Evolutionary conservation across 73 alveolate species (phyloP).

Genomic region (Halteria grandinella): DNA sequence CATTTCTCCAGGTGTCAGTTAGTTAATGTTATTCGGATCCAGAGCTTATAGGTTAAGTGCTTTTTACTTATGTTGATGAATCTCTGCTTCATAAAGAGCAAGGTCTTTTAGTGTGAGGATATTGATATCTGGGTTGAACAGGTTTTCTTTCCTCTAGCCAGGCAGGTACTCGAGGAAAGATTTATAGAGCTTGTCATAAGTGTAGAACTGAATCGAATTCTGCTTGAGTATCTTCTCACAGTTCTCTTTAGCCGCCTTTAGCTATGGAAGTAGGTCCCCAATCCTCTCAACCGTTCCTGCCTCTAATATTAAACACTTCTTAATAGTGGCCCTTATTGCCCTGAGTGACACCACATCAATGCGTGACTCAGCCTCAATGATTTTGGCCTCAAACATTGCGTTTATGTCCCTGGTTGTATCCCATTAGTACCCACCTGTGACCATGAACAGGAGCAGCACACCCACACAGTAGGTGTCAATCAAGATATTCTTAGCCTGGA

Average conservation of each 20-base stretch:
- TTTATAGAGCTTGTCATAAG: slow-evolving; percentile 1
- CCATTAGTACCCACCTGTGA: slow-evolving; percentile 61
- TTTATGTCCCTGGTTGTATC: slow-evolving; percentile 25
- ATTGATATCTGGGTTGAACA: neutral
- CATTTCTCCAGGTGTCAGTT: too few relatives aligned
- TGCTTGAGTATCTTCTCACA: slow-evolving; percentile 26
- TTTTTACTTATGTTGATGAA: too few relatives aligned
- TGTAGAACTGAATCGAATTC: slow-evolving; percentile 9
- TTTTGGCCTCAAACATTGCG: slow-evolving; percentile 16
- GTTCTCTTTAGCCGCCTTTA: slow-evolving; percentile 9
- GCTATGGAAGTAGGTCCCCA: slow-evolving; percentile 9
- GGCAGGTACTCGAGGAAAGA: slow-evolving; percentile 21
- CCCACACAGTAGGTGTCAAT: slow-evolving; percentile 55
- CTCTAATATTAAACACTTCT: slow-evolving; percentile 21
- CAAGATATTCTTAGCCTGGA: neutral
- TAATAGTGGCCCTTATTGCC: slow-evolving; percentile 5
- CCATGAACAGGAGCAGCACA: slow-evolving; percentile 18
- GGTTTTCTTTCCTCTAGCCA: slow-evolving; percentile 33
- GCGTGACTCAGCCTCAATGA: slow-evolving; percentile 23
- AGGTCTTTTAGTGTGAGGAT: neutral
- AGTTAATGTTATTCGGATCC: too few relatives aligned
- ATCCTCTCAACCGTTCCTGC: slow-evolving; percentile 28
- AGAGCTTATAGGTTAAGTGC: too few relatives aligned
- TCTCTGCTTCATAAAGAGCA: slow-evolving; percentile 7
- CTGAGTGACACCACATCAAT: slow-evolving; percentile 6